A percentile compares a stretch with the other conserved stretches of the same genome.
phyloP scores from a whole-genome alignment of 495 filamentous ascomycete genomes.

The Penicillium maclennaniae region DNA sequence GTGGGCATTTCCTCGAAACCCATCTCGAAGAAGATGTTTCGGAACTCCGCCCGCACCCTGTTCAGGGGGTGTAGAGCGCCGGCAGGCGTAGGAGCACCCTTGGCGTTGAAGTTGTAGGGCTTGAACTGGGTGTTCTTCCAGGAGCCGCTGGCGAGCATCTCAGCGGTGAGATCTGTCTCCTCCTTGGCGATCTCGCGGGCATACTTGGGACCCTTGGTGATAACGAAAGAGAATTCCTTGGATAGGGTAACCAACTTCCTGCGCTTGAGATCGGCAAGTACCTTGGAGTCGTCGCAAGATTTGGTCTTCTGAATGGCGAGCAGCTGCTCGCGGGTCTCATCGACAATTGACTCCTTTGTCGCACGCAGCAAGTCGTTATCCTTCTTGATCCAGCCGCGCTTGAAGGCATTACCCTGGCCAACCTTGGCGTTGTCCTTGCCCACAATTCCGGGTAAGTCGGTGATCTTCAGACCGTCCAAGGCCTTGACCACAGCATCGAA shows the following conservation, averaged over 20 bases:
- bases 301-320: constrained; percentile 63
- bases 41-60: constrained; percentile 90
- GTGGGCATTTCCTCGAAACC: constrained; percentile 49
- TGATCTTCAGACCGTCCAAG: constrained; percentile 73
- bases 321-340: constrained; percentile 72
- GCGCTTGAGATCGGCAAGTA: constrained; percentile 77
- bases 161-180: constrained; percentile 90
- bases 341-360: constrained; percentile 64
- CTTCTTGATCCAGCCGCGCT: constrained; percentile 93
- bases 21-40: constrained; percentile 93
- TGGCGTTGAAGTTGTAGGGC: constrained; percentile 94
- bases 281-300: constrained; percentile 65
- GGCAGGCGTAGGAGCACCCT: constrained; percentile 72
- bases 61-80: constrained; percentile 91
- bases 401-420: constrained; percentile 95
- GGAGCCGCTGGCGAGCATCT: constrained; percentile 71
- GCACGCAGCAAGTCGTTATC: constrained; percentile 63
- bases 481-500: constrained; percentile 79
- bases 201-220: constrained; percentile 82
- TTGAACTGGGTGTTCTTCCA: constrained; percentile 84
- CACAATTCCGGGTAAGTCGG: constrained; percentile 71
- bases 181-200: constrained; percentile 82
- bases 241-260: constrained; percentile 76
- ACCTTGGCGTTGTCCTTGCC: constrained; percentile 82
- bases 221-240: constrained; percentile 81